These are phyloP conservation scores for Persicaria maculosa DNA, from an alignment of 148 eudicot genomes.

Conservation along the genomic window DNA sequence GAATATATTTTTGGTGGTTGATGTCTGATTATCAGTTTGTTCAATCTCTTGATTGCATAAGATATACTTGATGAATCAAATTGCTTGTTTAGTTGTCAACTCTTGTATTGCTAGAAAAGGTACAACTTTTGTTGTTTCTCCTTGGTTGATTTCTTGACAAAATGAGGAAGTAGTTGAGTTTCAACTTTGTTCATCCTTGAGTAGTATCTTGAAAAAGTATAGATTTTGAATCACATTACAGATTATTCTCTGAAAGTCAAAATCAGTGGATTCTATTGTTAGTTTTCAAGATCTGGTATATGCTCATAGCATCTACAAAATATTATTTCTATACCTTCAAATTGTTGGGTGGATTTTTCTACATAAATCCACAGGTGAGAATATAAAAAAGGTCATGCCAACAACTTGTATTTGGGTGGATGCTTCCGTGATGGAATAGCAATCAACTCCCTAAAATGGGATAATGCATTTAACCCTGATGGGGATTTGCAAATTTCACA, in stretches of 20 bases:
- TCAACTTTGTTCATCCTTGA: background rate
- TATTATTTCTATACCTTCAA: background rate
- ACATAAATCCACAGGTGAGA: constrained; percentile 1
- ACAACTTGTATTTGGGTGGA: constrained; percentile 5
- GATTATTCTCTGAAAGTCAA: background rate
- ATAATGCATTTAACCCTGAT: background rate
- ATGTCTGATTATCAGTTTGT: no score
- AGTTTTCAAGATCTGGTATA: background rate
- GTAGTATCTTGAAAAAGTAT: background rate
- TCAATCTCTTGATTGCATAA: no score
- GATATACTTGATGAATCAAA: no score
- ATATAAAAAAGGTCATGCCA: background rate
- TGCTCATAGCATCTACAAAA: background rate
- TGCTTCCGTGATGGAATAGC: constrained; percentile 6
- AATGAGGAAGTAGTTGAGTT: background rate
- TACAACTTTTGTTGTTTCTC: background rate
- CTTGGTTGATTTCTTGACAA: background rate
- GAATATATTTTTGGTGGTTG: no score
- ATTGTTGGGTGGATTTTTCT: constrained; percentile 7
- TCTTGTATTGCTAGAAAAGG: background rate
- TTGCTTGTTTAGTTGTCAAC: no score
- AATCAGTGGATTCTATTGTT: background rate
- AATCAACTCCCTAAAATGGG: background rate
- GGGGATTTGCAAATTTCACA: background rate
- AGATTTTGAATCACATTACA: background rate